These are phyloP conservation scores for Tricholoma terreum DNA, from an alignment of 768 basidiomycete species.

Conservation along the genomic window DNA sequence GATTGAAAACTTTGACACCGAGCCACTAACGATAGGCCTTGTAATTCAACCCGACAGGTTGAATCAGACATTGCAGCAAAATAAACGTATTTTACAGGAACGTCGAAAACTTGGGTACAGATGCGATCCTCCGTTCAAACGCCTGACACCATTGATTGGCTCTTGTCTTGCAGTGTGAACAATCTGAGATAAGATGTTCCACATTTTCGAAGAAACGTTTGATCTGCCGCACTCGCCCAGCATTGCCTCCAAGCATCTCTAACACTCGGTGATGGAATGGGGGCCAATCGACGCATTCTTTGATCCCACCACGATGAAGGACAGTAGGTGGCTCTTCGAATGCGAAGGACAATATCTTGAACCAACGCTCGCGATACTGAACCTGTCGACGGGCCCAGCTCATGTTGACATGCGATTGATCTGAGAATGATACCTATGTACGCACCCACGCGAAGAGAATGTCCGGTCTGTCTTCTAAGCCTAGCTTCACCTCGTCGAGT, in stretches of 20 bases:
- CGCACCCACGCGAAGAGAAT: background rate
- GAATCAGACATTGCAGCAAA: too few relatives aligned
- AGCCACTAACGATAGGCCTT: too few relatives aligned
- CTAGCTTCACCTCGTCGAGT: background rate
- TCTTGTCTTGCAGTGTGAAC: background rate
- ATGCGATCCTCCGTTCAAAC: background rate
- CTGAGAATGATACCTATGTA: background rate
- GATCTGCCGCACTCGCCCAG: background rate
- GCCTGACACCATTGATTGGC: background rate
- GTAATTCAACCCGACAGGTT: too few relatives aligned
- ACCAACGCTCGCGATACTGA: constrained; percentile 1
- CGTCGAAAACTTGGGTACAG: background rate
- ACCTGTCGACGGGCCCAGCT: background rate
- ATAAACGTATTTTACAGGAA: background rate
- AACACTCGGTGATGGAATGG: background rate
- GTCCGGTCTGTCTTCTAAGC: background rate
- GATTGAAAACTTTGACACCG: too few relatives aligned
- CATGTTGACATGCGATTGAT: background rate
- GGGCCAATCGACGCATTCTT: background rate
- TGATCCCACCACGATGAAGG: background rate
- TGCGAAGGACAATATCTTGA: background rate
- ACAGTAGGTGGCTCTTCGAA: background rate
- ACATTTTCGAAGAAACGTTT: background rate
- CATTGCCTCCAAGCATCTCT: background rate
- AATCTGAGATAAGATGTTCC: background rate